Conservation (phyloP, 2,329 filamentous ascomycete species). For the Calonectria hawksworthii region DNA sequence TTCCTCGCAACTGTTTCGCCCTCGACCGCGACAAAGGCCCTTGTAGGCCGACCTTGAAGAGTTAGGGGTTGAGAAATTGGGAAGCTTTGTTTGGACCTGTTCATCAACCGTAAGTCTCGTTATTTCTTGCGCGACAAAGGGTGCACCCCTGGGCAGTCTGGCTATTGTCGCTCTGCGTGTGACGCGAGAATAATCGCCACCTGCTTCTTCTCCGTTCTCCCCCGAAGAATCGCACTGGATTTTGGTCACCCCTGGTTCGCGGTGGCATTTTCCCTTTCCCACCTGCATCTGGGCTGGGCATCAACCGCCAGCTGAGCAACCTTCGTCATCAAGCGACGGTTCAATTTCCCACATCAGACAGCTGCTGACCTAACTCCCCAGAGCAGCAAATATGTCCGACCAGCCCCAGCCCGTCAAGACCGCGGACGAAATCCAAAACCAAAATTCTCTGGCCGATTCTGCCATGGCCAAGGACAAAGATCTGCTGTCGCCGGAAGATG, state of each 20-base stretch:
- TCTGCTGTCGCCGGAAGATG: constrained; percentile 57
- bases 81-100: constrained; percentile 38
- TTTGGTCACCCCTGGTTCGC: neutral
- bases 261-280: neutral
- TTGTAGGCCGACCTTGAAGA: constrained; percentile 44
- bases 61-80: constrained; percentile 44
- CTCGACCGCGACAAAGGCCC: constrained; percentile 38
- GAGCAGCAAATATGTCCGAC: constrained; percentile 51
- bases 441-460: constrained; percentile 50
- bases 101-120: constrained; percentile 44
- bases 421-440: constrained; percentile 51
- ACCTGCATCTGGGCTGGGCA: constrained; percentile 8
- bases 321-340: constrained; percentile 22
- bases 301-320: neutral
- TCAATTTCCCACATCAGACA: constrained; percentile 16
- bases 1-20: constrained; percentile 34
- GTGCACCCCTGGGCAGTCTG: constrained; percentile 22
- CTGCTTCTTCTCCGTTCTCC: neutral
- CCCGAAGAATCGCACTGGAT: neutral
- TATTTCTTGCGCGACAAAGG: constrained; percentile 29
- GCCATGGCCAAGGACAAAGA: constrained; percentile 62
- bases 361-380: constrained; percentile 38
- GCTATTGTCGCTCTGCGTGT: constrained; percentile 1
- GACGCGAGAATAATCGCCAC: constrained; percentile 10
- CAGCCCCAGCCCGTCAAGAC: constrained; percentile 44